These are phyloP conservation scores for Anastatica hierochuntica DNA, from an alignment of 345 rosid genomes.

Conservation along the genomic window DNA sequence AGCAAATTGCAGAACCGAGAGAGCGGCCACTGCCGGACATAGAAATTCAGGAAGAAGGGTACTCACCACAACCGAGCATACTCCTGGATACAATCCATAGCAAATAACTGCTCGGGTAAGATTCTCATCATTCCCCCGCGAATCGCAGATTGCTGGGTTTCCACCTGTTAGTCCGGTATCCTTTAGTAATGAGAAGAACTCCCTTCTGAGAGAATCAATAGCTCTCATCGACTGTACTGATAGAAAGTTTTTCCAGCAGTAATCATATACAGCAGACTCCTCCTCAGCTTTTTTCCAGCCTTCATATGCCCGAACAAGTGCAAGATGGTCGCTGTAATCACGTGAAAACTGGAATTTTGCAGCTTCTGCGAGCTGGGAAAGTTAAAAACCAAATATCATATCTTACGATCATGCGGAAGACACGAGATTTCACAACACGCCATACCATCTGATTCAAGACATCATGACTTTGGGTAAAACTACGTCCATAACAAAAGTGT, in stretches of 20 bases:
- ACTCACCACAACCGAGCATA: slow-evolving; percentile 85
- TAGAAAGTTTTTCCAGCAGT: slow-evolving; percentile 87
- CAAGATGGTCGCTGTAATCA: slow-evolving; percentile 84
- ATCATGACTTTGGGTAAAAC: neutral
- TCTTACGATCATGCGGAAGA: slow-evolving; percentile 1
- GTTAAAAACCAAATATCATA: slow-evolving; percentile 6
- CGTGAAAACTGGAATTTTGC: slow-evolving; percentile 73
- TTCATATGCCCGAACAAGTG: slow-evolving; percentile 75
- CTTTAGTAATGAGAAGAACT: slow-evolving; percentile 71
- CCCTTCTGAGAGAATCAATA: slow-evolving; percentile 77
- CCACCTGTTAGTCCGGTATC: slow-evolving; percentile 64
- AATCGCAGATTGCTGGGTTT: slow-evolving; percentile 37
- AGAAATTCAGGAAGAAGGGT: neutral
- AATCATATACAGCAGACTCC: slow-evolving; percentile 61
- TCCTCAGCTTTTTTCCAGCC: slow-evolving; percentile 82
- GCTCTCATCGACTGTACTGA: slow-evolving; percentile 83
- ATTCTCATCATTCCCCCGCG: slow-evolving; percentile 45
- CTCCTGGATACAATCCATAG: slow-evolving; percentile 79
- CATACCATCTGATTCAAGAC: slow-evolving; percentile 1
- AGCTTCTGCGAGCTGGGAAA: slow-evolving; percentile 74
- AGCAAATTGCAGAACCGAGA: neutral
- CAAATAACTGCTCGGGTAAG: slow-evolving; percentile 77
- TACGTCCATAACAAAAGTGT: slow-evolving; percentile 3
- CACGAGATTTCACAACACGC: slow-evolving; percentile 1
- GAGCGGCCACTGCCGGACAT: slow-evolving; percentile 1